Evolutionary conservation across 1,284 basidiomycete species (phyloP), one percentile per base, ranked within the genome.

Genomic region (Golubevia pallescens): DNA sequence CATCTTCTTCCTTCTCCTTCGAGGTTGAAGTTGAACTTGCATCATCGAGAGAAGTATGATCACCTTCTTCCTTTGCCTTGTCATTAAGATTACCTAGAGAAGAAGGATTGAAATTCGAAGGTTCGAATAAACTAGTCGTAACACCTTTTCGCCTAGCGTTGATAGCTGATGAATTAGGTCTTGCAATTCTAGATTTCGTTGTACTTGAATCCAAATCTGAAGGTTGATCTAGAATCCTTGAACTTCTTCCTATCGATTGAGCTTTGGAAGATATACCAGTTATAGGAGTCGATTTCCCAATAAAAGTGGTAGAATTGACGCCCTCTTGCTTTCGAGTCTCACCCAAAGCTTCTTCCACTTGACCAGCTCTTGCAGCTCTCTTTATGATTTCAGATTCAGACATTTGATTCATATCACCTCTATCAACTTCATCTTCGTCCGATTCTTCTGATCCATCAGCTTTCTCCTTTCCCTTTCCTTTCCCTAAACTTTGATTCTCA

Each of bases 71-170:
- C 8, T 55, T 32, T 16, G 54, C n/a, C 38, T 51, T 61, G 32
- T 55, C 34, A 32, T 56, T 53, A 8, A 53, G 60, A 51, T 60
- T 60, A 1, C 59, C 19, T 5, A 48, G 34, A 23, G 51, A 21
- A 2, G 28, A 54, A 8, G 32, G 32, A 10, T 8, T 3, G 19
- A 6, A 19, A 20, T 62, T 42, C 58, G 51, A 20, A 14, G 57
- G 55, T 28, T 34, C 61, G 2, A 62, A 42, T 3, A 62, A 14
- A 13, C 55, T 42, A 14, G 55, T 57, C n/a, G n/a, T n/a, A 10
- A 57, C 61, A 21, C 38, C 51, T 13, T 57, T 52, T 20, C 61
- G 24, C 32, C 34, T 63, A 7, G 62, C 54, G 28, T 58, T 62
- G 1, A 57, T 52, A 2, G 57, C 57, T 23, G 53, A 51, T 53